Evolutionary conservation across 805 yeast species (phyloP).

Genomic region (Cyberlindnera saturnus): DNA sequence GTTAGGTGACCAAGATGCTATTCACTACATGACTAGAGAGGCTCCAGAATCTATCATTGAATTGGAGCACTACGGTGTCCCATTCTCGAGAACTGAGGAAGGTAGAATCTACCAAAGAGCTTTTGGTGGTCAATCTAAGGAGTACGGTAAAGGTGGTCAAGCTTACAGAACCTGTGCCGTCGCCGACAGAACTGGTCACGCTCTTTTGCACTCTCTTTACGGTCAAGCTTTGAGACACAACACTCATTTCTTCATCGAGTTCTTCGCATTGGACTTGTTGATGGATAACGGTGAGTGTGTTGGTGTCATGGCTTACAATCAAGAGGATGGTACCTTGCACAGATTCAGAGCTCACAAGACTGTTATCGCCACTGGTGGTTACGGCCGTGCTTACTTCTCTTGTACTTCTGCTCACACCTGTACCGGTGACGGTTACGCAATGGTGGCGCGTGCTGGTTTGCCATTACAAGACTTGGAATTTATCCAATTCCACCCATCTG

Average conservation of each 20-base stretch:
- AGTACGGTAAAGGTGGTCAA: conserved; percentile 97
- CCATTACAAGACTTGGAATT: conserved; percentile 97
- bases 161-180: conserved; percentile 99
- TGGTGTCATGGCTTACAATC: conserved; percentile 96
- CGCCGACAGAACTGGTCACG: conserved; percentile 99
- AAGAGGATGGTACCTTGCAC: conserved; percentile 98
- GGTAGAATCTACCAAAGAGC: conserved; percentile 98
- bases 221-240: conserved; percentile 96
- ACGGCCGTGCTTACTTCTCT: conserved; percentile 96
- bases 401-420: conserved; percentile 99
- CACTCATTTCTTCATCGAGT: conserved; percentile 97
- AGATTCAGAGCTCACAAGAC: conserved; percentile 97
- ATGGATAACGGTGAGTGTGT: conserved; percentile 95
- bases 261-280: conserved; percentile 88
- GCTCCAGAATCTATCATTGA: conserved; percentile 95
- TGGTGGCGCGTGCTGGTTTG: conserved; percentile 97
- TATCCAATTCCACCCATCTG: conserved; percentile 98
- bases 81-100: conserved; percentile 93
- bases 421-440: conserved; percentile 98
- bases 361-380: conserved; percentile 97
- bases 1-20: conserved; percentile 99
- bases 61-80: conserved; percentile 97
- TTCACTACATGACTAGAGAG: conserved; percentile 98
- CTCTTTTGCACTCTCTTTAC: conserved; percentile 88
- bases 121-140: conserved; percentile 95